A percentile compares a stretch with the other conserved stretches of the same genome.
Evolutionary conservation across 1,284 basidiomycete genomes (phyloP).

Genomic region (Ceratobasidium sp.): DNA sequence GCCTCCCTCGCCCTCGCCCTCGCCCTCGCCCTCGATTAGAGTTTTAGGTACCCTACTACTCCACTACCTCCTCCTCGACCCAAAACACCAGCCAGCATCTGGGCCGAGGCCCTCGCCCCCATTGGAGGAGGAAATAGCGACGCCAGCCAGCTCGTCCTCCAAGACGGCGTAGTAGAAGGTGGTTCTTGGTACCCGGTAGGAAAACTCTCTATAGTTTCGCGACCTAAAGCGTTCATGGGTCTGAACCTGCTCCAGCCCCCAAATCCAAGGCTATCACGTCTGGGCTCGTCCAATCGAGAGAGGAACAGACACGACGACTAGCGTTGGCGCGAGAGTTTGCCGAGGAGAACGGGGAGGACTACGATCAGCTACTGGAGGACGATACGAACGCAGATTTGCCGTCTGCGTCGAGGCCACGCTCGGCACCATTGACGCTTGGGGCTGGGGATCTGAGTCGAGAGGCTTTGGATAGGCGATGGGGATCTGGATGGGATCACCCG

Average conservation of each 20-base stretch:
- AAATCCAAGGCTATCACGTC: background rate
- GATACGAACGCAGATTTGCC: background rate
- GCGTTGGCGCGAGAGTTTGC: background rate
- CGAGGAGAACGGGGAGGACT: slow-evolving; percentile 5
- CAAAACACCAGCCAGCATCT: slow-evolving; percentile 19
- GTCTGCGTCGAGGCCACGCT: slow-evolving; percentile 4
- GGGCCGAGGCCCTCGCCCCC: slow-evolving; percentile 11
- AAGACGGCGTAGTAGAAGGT: slow-evolving; percentile 24
- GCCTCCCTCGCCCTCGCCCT: slow-evolving; percentile 31
- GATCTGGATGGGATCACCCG: slow-evolving; percentile 31
- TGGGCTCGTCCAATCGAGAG: background rate
- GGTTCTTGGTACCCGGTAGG: slow-evolving; percentile 19
- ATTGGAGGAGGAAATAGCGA: slow-evolving; percentile 21
- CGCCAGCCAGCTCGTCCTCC: slow-evolving; percentile 16
- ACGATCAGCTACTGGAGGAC: no score
- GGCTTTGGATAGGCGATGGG: slow-evolving; percentile 27
- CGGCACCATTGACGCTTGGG: background rate
- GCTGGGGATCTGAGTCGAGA: slow-evolving; percentile 23
- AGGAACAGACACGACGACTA: background rate
- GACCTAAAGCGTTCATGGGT: background rate
- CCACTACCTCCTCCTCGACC: background rate
- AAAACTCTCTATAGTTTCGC: background rate
- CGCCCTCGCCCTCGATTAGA: no score
- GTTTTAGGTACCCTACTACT: slow-evolving; percentile 21
- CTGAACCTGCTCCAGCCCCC: background rate